Base-by-base conservation (phyloP, 2,329 filamentous ascomycete species). In the Fonsecaea nubica region DNA sequence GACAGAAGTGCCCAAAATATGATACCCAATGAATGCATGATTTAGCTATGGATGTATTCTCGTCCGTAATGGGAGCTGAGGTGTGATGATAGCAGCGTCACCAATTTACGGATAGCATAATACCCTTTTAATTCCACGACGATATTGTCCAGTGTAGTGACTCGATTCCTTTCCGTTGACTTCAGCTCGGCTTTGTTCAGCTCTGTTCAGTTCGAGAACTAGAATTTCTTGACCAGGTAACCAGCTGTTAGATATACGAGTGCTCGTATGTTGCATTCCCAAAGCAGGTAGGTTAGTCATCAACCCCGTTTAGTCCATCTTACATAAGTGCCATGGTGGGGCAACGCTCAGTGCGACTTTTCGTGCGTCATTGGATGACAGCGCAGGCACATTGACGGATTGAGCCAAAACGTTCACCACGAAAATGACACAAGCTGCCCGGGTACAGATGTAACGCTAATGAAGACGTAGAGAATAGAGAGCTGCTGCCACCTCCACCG, bases 1-100 rank as follows among this genome's bases (percentile, higher is more conserved):
- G 60, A 18, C 15, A 35, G 33, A 13, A 63, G 15, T 6, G 25
- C 25, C 50, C 21, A 38, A 55, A 63, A 52, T 52, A 35, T 63
- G 61, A 63, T 63, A 63, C 61, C 61, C 61, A 36, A 48, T 35
- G 53, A 35, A 50, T 12, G 6, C 9, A 50, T 50, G 45, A 50
- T 50, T 15, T 13, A n/a, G 18, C 21, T 21, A 38, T 30, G 33
- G 5, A 42, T 36, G 45, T 12, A 50, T 50, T 50, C 6, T 5
- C n/a, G 15, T 18, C 15, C 9, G 21, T 9, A 8, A 18, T 10
- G 5, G 40, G 45, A 10, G 18, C 45, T 50, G 45, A 5, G 8
- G 12, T 10, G 25, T 25, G 25, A 25, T 48, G 1, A 7, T 21
- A 48, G 40, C 40, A 48, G 42, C 42, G 25, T 21, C n/a, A 18